Conservation (phyloP, 805 yeast genomes). For the Torulaspora indica region DNA sequence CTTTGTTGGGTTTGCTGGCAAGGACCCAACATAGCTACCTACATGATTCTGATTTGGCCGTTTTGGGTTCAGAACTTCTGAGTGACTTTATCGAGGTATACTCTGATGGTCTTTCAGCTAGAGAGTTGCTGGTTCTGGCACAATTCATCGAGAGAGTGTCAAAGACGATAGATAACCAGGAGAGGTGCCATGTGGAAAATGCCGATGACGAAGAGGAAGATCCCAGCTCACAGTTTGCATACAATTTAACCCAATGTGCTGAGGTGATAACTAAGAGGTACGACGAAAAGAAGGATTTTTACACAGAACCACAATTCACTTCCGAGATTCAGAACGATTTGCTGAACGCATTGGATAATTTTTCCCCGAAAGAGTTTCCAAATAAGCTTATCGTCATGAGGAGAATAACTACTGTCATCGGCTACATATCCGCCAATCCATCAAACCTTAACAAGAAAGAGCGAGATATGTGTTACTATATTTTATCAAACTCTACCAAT, state of each 20-base stretch:
- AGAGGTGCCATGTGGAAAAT: slow-evolving; percentile 6
- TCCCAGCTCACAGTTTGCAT: slow-evolving; percentile 23
- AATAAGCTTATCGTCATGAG: slow-evolving; percentile 34
- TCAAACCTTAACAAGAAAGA: slow-evolving; percentile 24
- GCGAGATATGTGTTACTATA: slow-evolving; percentile 14
- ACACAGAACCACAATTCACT: slow-evolving; percentile 1
- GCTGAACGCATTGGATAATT: slow-evolving; percentile 16
- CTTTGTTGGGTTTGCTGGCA: slow-evolving; percentile 18
- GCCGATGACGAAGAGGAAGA: slow-evolving; percentile 22
- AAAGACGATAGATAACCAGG: slow-evolving; percentile 10
- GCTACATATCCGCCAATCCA: slow-evolving; percentile 28
- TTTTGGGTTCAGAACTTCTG: slow-evolving; percentile 24
- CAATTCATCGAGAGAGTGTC: slow-evolving; percentile 14
- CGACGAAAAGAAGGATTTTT: slow-evolving; percentile 16
- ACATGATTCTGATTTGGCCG: slow-evolving; percentile 17
- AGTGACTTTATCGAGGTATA: slow-evolving; percentile 19
- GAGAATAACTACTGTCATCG: slow-evolving; percentile 26
- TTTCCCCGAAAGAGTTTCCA: slow-evolving; percentile 20
- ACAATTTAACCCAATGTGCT: slow-evolving; percentile 18
- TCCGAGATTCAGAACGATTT: slow-evolving; percentile 19
- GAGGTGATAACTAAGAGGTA: slow-evolving; percentile 20
- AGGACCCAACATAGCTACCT: slow-evolving; percentile 12
- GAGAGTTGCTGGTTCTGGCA: slow-evolving; percentile 16
- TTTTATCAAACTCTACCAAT: slow-evolving; percentile 12
- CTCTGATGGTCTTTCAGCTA: slow-evolving; percentile 3